Evolutionary conservation across 129 eudicot species (phyloP), one percentile per base, ranked within the genome.

Genomic region (Heracleum sosnowskyi): DNA sequence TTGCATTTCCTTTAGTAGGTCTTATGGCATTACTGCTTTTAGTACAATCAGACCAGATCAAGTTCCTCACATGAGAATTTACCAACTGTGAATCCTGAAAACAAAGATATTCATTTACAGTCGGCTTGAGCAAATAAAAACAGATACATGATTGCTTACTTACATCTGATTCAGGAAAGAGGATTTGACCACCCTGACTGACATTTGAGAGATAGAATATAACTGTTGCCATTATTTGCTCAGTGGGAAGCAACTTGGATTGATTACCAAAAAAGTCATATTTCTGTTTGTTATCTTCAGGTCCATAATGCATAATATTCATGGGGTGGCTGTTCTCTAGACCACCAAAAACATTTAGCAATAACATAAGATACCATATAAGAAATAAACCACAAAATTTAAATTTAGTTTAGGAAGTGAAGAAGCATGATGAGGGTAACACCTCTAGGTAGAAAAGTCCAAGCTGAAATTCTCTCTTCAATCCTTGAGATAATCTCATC

Each of bases 381-480:
- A 74, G n/a, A 57, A 69, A 12, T 72, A 8, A 46, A 73, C 83
- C 36, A 68, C 53, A 37, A 80, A 57, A 6, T 28, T 11, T 11
- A 62, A 42, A 36, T 18, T 78, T 47, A 18, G 45, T 26, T 60
- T 9, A 28, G 72, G 76, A 46, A 69, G 47, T 1, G 9, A 51
- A 84, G 49, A 39, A 63, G 53, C 79, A 81, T 18, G 22, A 29
- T 35, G n/a, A 70, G 71, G 44, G 57, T 17, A 69, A 29, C 33
- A 94, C 98, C 96, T 87, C 82, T 79, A 13, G 98, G 97, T 71
- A 94, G 91, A 88, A 91, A 90, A 73, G 92, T 94, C 98, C 98
- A 94, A 39, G 96, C 96, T 31, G 96, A 94, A 84, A 91, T 88
- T 78, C 85, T 84, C 74, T 90, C 92, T 83, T 90, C 97, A 64